phyloP scores from a whole-genome alignment of 768 basidiomycete genomes.

The Erythrobasidium yunnanense region DNA sequence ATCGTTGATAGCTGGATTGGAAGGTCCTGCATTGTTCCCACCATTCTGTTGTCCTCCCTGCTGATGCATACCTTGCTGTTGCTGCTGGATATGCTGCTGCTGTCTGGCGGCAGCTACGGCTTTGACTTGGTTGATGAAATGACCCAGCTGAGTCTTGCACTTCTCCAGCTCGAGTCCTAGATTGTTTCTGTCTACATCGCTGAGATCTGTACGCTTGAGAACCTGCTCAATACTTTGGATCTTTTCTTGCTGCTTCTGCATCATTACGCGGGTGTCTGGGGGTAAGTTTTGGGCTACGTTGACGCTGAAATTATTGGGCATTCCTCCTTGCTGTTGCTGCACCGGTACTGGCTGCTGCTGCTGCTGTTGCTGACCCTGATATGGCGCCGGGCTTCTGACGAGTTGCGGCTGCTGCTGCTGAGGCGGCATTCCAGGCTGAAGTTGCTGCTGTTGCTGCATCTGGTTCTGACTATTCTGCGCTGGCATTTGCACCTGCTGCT shows the following conservation, averaged over 20 bases:
- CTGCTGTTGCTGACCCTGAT: not conserved
- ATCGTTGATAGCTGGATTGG: constrained; percentile 4
- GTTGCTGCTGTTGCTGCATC: not conserved
- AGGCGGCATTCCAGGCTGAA: not conserved
- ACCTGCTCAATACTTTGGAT: constrained; percentile 4
- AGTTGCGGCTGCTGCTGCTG: not conserved
- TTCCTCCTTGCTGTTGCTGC: not conserved
- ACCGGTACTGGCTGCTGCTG: not conserved
- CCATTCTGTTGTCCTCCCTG: no score
- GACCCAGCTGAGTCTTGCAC: not conserved
- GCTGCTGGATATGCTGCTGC: constrained; percentile 9
- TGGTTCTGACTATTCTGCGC: not conserved
- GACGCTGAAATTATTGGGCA: not conserved
- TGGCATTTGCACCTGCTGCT: not conserved
- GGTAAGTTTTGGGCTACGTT: not conserved
- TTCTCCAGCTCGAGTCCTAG: not conserved
- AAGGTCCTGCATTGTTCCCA: not conserved
- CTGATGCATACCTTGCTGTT: not conserved
- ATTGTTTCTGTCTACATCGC: not conserved
- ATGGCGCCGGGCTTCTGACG: constrained; percentile 1
- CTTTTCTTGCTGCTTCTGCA: not conserved
- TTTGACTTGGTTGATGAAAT: constrained; percentile 3
- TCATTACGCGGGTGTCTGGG: not conserved
- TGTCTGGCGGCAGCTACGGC: not conserved
- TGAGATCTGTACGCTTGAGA: not conserved